Conservation (phyloP, 2,329 filamentous ascomycete genomes). For the Nannizzia gypsea region DNA sequence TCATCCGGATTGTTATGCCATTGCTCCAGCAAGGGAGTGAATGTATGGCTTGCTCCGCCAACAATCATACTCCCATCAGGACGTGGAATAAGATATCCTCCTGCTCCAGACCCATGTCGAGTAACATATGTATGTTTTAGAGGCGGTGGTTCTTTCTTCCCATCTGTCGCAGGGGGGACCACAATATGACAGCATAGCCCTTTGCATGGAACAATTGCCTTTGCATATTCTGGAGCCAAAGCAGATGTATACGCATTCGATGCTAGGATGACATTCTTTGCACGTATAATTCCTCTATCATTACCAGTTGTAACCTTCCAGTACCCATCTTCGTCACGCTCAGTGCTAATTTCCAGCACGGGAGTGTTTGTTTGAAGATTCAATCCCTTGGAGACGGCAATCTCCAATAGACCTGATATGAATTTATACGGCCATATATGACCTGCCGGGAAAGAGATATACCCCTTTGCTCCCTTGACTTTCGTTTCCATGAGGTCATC, state of each 20-base stretch:
- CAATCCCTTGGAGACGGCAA: slow-evolving; percentile 38
- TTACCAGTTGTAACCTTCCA: slow-evolving; percentile 54
- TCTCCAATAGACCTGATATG: slow-evolving; percentile 58
- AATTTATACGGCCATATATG: slow-evolving; percentile 61
- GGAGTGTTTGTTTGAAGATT: slow-evolving; percentile 45
- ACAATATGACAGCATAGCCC: slow-evolving; percentile 38
- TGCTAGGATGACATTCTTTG: slow-evolving; percentile 58
- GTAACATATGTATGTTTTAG: slow-evolving; percentile 47
- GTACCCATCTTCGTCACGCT: slow-evolving; percentile 16
- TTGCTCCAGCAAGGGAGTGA: slow-evolving; percentile 20
- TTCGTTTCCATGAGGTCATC: slow-evolving; percentile 21
- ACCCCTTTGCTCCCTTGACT: slow-evolving; percentile 28
- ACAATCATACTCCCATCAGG: slow-evolving; percentile 47
- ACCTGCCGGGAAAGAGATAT: slow-evolving; percentile 24
- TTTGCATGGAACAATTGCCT: slow-evolving; percentile 63
- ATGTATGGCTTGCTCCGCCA: slow-evolving; percentile 46
- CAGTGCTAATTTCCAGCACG: slow-evolving; percentile 24
- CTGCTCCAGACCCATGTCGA: slow-evolving; percentile 45
- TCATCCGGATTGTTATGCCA: slow-evolving; percentile 41
- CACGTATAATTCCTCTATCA: slow-evolving; percentile 50
- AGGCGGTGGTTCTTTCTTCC: slow-evolving; percentile 11
- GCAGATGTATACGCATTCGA: slow-evolving; percentile 77
- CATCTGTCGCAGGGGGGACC: slow-evolving; percentile 12
- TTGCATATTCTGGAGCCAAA: slow-evolving; percentile 55
- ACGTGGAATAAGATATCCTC: slow-evolving; percentile 56